phyloP scores from a whole-genome alignment of 2,329 filamentous ascomycete species.

The Pseudovirgaria hyperparasitica region DNA sequence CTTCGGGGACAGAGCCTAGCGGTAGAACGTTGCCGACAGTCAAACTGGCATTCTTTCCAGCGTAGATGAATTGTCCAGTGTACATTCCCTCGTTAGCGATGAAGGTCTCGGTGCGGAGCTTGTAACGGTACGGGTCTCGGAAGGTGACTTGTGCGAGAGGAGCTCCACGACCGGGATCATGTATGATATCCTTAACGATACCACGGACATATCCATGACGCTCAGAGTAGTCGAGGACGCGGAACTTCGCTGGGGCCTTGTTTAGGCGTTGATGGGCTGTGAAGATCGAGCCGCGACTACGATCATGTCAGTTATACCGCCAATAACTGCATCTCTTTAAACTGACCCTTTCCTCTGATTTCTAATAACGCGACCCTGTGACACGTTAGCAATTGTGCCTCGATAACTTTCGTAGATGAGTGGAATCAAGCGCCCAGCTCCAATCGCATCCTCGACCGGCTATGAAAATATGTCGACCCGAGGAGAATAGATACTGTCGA shows the following conservation, averaged over 20 bases:
- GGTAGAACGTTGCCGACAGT: conserved; percentile 97
- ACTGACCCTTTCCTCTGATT: conserved; percentile 48
- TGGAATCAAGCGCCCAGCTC: no score
- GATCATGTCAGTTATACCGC: conserved; percentile 17
- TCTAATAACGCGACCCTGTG: conserved; percentile 57
- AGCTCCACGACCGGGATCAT: conserved; percentile 92
- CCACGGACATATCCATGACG: conserved; percentile 96
- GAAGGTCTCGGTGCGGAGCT: conserved; percentile 96
- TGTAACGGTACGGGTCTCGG: conserved; percentile 97
- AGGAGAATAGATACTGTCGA: no score
- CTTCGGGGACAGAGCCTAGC: conserved; percentile 87
- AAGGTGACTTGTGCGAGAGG: conserved; percentile 94
- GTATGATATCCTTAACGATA: conserved; percentile 97
- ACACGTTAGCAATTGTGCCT: background rate
- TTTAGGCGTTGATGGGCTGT: conserved; percentile 58
- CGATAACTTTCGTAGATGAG: no score
- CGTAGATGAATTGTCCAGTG: conserved; percentile 99
- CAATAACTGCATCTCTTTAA: background rate
- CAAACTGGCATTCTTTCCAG: conserved; percentile 94
- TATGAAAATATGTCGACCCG: no score
- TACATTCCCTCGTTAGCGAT: conserved; percentile 99
- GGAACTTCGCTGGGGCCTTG: conserved; percentile 92
- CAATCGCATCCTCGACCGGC: no score
- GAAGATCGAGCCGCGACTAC: conserved; percentile 68
- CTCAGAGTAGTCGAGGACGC: conserved; percentile 89